phyloP scores from a whole-genome alignment of 2,329 filamentous ascomycete genomes.

The Pleomassaria siparia region DNA sequence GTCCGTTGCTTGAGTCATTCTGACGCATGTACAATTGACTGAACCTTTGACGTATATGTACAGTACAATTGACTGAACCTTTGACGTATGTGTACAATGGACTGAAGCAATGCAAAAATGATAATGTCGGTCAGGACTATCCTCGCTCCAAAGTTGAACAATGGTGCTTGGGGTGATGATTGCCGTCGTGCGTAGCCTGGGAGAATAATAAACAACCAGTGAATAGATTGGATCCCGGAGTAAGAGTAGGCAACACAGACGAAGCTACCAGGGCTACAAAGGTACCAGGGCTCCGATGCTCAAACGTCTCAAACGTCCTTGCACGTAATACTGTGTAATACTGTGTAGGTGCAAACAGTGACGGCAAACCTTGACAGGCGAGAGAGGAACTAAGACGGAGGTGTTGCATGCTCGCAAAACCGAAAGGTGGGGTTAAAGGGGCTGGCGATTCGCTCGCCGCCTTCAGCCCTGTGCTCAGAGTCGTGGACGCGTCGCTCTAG shows the following conservation, averaged over 20 bases:
- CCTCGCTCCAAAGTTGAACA: neutral
- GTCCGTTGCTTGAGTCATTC: constrained; percentile 11
- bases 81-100: no score
- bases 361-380: no score
- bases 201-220: neutral
- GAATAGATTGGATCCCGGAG: constrained; percentile 5
- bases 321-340: no score
- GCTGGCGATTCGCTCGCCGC: constrained; percentile 24
- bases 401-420: constrained; percentile 21
- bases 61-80: no score
- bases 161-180: constrained; percentile 5
- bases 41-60: no score
- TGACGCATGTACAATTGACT: no score
- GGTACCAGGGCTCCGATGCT: neutral
- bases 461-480: constrained; percentile 24
- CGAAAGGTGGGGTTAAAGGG: constrained; percentile 26
- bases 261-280: no score
- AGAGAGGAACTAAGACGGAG: constrained; percentile 1
- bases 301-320: neutral
- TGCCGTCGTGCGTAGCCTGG: constrained; percentile 12
- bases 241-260: neutral
- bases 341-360: no score
- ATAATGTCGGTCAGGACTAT: neutral
- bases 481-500: constrained; percentile 29
- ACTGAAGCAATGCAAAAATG: no score